Evolutionary conservation across 768 basidiomycete genomes (phyloP), one percentile per base, ranked within the genome.

Genomic region (Daedalea quercina): DNA sequence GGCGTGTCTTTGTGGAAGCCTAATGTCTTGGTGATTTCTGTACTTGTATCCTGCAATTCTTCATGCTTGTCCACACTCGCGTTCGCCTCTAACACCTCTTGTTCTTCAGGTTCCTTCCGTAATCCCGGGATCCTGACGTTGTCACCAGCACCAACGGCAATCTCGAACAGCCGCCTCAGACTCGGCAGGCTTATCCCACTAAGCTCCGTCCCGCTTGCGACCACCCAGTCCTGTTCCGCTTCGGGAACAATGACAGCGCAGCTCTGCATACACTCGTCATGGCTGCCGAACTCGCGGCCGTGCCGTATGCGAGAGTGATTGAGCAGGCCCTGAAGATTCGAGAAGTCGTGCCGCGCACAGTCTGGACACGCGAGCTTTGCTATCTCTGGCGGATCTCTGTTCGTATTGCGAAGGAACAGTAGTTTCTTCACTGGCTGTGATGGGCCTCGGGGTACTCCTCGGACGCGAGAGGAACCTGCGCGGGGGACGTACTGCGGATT

Each of bases 251-350:
- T 62, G 22, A 70, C 61, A 8, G 76, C 77, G 33, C 74, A 77
- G 35, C 67, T 69, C 46, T 69, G 68, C 22, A 80, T 73, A 52
- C 78, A 79, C 26, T 76, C 73, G 42, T 80, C 79, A 53, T 79
- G 77, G 28, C 71, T 77, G 17, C 74, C 71, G 64, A 70, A 79
- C 52, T 78, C 73, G 37, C 74, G 63, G 13, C 69, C 64, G 53
- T 79, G 77, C 9, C 72, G 66, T n/a, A 79, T 61, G 17, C 79
- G 75, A 37, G 73, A 76, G 57, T 79, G 77, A 47, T 79, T 79
- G 25, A 80, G 65, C 35, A 80, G 67, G 12, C 77, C 77, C 53
- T 79, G 77, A 7, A 80, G 67, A 23, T 69, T 78, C 22, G 74
- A 76, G 58, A 79, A 78, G 44, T 80, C 75, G 7, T 68, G 70